These are phyloP conservation scores for Podaxis sp. DNA, from an alignment of 768 basidiomycete genomes.

Conservation along the genomic window DNA sequence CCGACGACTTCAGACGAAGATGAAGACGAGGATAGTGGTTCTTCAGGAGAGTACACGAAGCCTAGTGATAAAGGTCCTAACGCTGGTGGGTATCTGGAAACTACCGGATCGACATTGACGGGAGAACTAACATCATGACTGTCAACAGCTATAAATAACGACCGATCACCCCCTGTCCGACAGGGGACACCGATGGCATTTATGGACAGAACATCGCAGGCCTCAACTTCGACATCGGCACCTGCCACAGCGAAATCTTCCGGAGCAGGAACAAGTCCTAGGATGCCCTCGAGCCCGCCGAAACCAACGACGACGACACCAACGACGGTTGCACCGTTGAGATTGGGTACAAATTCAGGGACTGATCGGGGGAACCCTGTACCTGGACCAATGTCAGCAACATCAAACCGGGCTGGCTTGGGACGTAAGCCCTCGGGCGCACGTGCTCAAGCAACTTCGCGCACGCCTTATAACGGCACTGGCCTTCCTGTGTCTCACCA, in stretches of 20 bases:
- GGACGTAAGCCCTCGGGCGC: constrained; percentile 82
- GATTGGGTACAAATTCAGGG: not conserved
- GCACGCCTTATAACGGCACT: constrained; percentile 40
- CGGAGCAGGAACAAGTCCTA: constrained; percentile 2
- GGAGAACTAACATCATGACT: not conserved
- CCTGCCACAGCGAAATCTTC: not conserved
- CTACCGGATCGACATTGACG: not conserved
- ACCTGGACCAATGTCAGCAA: constrained; percentile 18
- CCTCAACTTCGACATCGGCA: constrained; percentile 17
- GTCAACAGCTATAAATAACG: constrained; percentile 14
- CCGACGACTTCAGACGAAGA: constrained; percentile 35
- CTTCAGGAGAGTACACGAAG: not conserved
- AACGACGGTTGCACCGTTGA: not conserved
- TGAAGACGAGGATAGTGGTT: constrained; percentile 17
- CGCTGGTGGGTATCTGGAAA: not conserved
- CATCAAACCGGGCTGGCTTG: constrained; percentile 33
- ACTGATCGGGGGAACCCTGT: constrained; percentile 8
- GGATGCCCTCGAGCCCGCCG: not conserved
- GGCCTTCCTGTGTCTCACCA: constrained; percentile 30
- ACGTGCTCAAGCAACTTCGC: constrained; percentile 62
- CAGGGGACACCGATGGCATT: constrained; percentile 41
- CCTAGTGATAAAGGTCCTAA: not conserved
- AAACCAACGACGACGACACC: not conserved
- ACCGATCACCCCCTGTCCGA: constrained; percentile 26
- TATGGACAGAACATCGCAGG: constrained; percentile 24